phyloP scores from a whole-genome alignment of 1,284 basidiomycete species.

The Hymenochaete sp. region DNA sequence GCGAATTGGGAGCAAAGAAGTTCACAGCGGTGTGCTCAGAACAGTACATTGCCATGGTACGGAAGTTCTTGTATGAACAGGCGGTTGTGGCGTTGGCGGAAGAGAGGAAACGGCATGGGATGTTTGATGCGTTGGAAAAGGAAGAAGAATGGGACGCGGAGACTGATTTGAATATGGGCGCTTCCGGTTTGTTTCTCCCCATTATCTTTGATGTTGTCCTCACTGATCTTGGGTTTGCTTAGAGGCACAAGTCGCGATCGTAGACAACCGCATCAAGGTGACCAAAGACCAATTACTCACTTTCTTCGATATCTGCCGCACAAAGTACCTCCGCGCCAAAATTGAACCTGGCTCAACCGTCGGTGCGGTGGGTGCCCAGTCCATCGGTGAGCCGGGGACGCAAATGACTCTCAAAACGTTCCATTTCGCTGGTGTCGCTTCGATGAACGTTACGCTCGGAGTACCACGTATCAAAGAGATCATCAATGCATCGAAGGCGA shows the following conservation, averaged over 20 bases:
- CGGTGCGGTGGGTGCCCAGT: constrained; percentile 97
- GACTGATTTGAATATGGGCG: constrained; percentile 72
- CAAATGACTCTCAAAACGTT: constrained; percentile 99
- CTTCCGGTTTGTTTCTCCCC: constrained; percentile 42
- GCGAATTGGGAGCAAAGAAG: constrained; percentile 49
- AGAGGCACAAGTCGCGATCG: constrained; percentile 61
- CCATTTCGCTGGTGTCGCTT: constrained; percentile 99
- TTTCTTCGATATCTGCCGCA: constrained; percentile 86
- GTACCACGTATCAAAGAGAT: constrained; percentile 99
- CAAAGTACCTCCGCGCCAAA: constrained; percentile 87
- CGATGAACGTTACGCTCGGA: constrained; percentile 99
- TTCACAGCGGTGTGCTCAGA: constrained; percentile 68
- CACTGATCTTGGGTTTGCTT: constrained; percentile 1
- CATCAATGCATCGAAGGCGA: constrained; percentile 95
- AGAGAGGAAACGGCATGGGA: constrained; percentile 67
- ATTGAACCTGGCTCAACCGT: constrained; percentile 97
- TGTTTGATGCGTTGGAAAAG: constrained; percentile 77
- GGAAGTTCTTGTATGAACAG: constrained; percentile 63
- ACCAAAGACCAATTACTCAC: constrained; percentile 70
- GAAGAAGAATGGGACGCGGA: constrained; percentile 72
- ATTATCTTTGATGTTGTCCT: neutral
- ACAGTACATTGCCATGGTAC: constrained; percentile 72
- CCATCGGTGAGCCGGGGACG: constrained; percentile 98
- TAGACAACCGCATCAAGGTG: constrained; percentile 88
- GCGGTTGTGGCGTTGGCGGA: constrained; percentile 65